phyloP scores from a whole-genome alignment of 768 basidiomycete species.

The Lactarius psammicola region DNA sequence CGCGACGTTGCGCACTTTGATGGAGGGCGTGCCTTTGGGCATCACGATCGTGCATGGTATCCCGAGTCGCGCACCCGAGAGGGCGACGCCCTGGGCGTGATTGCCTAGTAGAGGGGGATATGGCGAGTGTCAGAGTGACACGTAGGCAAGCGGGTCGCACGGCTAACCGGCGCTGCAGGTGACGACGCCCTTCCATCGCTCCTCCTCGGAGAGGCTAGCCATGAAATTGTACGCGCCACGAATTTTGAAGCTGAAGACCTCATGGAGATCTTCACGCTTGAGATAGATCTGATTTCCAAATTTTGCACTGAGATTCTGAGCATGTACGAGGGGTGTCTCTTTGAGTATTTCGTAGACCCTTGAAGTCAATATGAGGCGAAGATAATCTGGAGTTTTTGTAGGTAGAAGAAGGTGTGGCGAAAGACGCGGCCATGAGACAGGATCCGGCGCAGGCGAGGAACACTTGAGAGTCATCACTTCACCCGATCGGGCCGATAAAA shows the following conservation, averaged over 20 bases:
- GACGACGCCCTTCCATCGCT: conserved; percentile 95
- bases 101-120: conserved; percentile 70
- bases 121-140: conserved; percentile 20
- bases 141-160: conserved; percentile 5
- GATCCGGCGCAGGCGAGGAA: conserved; percentile 64
- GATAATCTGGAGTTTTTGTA: conserved; percentile 77
- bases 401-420: conserved; percentile 62
- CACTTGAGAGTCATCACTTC: conserved; percentile 56
- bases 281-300: conserved; percentile 94
- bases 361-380: conserved; percentile 81
- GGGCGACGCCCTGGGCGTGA: conserved; percentile 97
- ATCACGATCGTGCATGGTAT: conserved; percentile 99
- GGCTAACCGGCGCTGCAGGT: conserved; percentile 95
- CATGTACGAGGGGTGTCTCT: conserved; percentile 87
- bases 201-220: conserved; percentile 82
- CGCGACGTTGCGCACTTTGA: conserved; percentile 95
- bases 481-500: conserved; percentile 24
- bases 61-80: conserved; percentile 82
- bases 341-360: conserved; percentile 88
- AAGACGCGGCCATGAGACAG: conserved; percentile 65
- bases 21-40: conserved; percentile 91
- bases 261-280: conserved; percentile 95
- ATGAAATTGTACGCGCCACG: conserved; percentile 99
- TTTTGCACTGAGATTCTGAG: conserved; percentile 80
- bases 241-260: conserved; percentile 99